These are phyloP conservation scores for Glarea lozoyensis DNA, from an alignment of 495 filamentous ascomycete species.

Conservation along the genomic window DNA sequence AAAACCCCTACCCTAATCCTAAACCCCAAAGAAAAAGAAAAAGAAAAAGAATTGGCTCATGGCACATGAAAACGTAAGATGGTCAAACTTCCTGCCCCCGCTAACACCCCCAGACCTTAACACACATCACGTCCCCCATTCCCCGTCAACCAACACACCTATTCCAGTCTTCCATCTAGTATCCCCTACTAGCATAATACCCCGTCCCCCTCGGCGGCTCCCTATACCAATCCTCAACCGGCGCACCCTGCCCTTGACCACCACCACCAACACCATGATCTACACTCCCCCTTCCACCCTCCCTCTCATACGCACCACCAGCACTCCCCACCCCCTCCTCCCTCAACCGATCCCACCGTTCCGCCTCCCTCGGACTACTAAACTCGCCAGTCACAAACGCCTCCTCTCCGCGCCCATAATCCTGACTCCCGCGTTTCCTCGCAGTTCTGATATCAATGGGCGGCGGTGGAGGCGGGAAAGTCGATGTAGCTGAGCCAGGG, in stretches of 20 bases:
- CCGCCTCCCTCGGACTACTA: slow-evolving; percentile 19
- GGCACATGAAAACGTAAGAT: too few species aligned
- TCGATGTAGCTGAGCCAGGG: slow-evolving; percentile 3
- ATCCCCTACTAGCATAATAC: slow-evolving; percentile 1
- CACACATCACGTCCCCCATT: too few species aligned
- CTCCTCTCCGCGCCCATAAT: slow-evolving; percentile 12
- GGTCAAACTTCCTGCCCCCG: too few species aligned
- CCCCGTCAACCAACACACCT: too few species aligned
- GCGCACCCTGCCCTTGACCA: slow-evolving; percentile 10
- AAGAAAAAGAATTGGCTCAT: too few species aligned
- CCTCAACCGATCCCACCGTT: slow-evolving; percentile 19
- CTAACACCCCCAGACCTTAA: too few species aligned
- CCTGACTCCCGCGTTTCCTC: slow-evolving; percentile 6
- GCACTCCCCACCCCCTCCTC: background rate
- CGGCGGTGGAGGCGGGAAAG: slow-evolving; percentile 18
- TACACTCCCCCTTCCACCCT: slow-evolving; percentile 7
- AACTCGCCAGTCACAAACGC: slow-evolving; percentile 9
- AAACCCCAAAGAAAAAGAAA: too few species aligned
- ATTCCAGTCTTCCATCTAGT: too few species aligned
- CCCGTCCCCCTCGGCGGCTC: background rate
- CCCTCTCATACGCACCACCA: slow-evolving; percentile 11
- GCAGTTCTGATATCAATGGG: slow-evolving; percentile 11
- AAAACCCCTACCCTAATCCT: too few species aligned
- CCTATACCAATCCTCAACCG: slow-evolving; percentile 18
- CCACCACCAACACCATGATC: slow-evolving; percentile 12